Evolutionary conservation across 1,284 basidiomycete genomes (phyloP), one percentile per base, ranked within the genome.

Genomic region (Tilletiopsis washingtonensis): DNA sequence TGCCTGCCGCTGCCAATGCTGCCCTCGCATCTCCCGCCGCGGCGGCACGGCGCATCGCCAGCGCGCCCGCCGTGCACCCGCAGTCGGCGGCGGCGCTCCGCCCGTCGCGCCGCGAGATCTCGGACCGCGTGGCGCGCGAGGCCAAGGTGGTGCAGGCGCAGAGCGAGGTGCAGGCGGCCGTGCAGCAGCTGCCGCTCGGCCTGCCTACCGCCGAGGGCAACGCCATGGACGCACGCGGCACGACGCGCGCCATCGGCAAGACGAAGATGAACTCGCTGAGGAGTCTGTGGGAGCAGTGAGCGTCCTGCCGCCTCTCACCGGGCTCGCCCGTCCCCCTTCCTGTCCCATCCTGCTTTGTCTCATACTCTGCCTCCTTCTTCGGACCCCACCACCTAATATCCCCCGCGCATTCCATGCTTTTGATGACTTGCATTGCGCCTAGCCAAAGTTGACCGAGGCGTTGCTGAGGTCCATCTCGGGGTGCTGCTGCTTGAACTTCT

Each of bases 271-370:
- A 57, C 27, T 61, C 58, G 14, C 49, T 67, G 15, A 45, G 62
- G 32, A 60, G 59, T 15, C 51, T 67, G 3, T 67, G 62, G 61
- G 64, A 34, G 29, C 29, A 75, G 70, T 15, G n/a, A n/a, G n/a
- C n/a, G n/a, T n/a, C n/a, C n/a, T n/a, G n/a, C n/a, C n/a, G n/a
- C n/a, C n/a, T n/a, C n/a, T n/a, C n/a, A n/a, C n/a, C n/a, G n/a
- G n/a, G n/a, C n/a, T n/a, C n/a, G n/a, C n/a, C n/a, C n/a, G n/a
- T n/a, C n/a, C n/a, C n/a, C n/a, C n/a, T n/a, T n/a, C n/a, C n/a
- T n/a, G n/a, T n/a, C n/a, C n/a, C n/a, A n/a, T n/a, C n/a, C n/a
- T n/a, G n/a, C n/a, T n/a, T n/a, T n/a, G n/a, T n/a, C n/a, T n/a
- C n/a, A n/a, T n/a, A n/a, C n/a, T n/a, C n/a, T n/a, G n/a, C n/a